phyloP scores from a whole-genome alignment of 495 filamentous ascomycete genomes.

The Talaromyces borbonicus region DNA sequence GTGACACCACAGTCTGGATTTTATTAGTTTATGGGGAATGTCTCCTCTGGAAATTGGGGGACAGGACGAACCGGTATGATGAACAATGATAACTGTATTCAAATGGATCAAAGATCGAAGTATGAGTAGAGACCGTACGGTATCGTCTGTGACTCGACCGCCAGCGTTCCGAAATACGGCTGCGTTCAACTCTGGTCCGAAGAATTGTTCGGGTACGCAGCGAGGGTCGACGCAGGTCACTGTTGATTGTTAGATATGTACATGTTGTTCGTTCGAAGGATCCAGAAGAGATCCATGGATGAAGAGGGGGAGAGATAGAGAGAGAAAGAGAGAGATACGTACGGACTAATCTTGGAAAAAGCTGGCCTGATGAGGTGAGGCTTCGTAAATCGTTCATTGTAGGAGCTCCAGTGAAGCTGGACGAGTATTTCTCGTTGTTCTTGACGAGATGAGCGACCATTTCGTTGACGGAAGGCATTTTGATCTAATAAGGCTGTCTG shows the following conservation, averaged over 20 bases:
- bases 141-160: not conserved
- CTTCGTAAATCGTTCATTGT: not conserved
- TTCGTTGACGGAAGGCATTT: not conserved
- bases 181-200: not conserved
- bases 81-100: slow-evolving; percentile 1
- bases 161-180: not conserved
- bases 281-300: no score
- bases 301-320: no score
- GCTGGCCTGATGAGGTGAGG: not conserved
- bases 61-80: not conserved
- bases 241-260: no score
- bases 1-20: slow-evolving; percentile 1
- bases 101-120: not conserved
- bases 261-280: no score
- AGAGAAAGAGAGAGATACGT: no score
- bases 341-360: not conserved
- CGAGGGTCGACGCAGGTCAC: slow-evolving; percentile 5
- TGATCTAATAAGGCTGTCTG: not conserved
- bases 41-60: not conserved
- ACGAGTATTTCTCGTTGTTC: slow-evolving; percentile 1
- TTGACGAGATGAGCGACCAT: not conserved
- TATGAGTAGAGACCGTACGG: not conserved
- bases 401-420: not conserved
- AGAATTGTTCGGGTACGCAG: slow-evolving; percentile 3
- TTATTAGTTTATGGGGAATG: not conserved